Conservation (phyloP, 495 filamentous ascomycete genomes). For the Amniculicola lignicola region DNA sequence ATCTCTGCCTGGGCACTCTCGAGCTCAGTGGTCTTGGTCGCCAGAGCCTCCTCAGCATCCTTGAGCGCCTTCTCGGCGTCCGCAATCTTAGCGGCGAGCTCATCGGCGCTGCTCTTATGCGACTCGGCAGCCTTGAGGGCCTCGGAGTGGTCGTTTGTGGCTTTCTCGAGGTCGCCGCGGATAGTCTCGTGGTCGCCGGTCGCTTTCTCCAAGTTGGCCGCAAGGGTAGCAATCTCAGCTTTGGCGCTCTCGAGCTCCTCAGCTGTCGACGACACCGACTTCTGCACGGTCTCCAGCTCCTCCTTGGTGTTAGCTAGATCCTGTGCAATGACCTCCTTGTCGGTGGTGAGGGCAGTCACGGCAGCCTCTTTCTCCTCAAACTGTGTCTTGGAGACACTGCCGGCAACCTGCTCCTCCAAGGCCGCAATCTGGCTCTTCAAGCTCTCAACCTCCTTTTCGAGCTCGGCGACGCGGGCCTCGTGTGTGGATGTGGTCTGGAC, state of each 20-base stretch:
- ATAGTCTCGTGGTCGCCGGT: background rate
- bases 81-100: background rate
- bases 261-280: background rate
- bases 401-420: background rate
- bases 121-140: background rate
- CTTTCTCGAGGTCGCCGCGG: background rate
- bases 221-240: background rate
- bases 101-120: background rate
- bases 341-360: background rate
- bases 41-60: conserved; percentile 2
- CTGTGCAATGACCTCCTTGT: background rate
- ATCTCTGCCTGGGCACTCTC: background rate
- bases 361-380: background rate
- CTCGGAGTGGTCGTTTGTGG: background rate
- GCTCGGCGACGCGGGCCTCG: conserved; percentile 4
- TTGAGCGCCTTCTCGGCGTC: background rate
- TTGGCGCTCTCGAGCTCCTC: background rate
- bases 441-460: conserved; percentile 1
- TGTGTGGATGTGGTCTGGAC: too few species aligned
- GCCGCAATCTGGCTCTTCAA: background rate
- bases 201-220: background rate
- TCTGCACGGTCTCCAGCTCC: conserved; percentile 1
- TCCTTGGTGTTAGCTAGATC: background rate
- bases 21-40: conserved; percentile 9
- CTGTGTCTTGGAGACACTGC: background rate